These are phyloP conservation scores for Lecanicillium sp. DNA, from an alignment of 2,329 filamentous ascomycete genomes.

Conservation along the genomic window DNA sequence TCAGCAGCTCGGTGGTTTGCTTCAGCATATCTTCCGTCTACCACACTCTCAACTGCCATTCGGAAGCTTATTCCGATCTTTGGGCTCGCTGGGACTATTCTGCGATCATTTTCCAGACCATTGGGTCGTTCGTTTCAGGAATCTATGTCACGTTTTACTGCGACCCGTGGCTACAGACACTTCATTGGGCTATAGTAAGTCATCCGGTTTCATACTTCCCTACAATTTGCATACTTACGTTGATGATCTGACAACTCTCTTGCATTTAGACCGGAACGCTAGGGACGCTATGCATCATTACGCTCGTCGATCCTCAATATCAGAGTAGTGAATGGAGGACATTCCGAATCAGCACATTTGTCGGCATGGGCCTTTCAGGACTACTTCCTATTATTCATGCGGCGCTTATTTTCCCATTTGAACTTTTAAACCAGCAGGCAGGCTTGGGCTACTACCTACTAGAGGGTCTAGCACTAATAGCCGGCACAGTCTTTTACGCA, in stretches of 20 bases:
- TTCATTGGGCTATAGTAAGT: conserved; percentile 27
- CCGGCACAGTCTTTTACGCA: conserved; percentile 26
- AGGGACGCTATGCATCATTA: background rate
- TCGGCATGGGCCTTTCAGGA: conserved; percentile 26
- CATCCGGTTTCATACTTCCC: background rate
- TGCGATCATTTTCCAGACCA: conserved; percentile 24
- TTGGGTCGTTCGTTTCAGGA: conserved; percentile 25
- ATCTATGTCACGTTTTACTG: conserved; percentile 30
- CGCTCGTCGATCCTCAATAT: background rate
- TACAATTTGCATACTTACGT: too few relatives aligned
- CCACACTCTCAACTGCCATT: too few relatives aligned
- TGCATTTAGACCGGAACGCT: background rate
- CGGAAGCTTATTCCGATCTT: conserved; percentile 5
- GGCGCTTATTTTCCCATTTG: conserved; percentile 22
- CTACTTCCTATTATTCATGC: conserved; percentile 27
- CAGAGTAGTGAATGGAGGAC: conserved; percentile 17
- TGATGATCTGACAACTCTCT: too few relatives aligned
- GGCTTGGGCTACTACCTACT: conserved; percentile 27
- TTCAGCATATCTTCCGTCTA: too few relatives aligned
- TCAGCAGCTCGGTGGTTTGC: too few relatives aligned
- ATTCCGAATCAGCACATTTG: conserved; percentile 23
- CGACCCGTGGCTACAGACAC: conserved; percentile 17
- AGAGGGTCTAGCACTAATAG: conserved; percentile 26
- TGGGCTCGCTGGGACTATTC: conserved; percentile 26
- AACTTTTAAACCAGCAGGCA: conserved; percentile 24